Conservation (phyloP, 78 protist species). For the Protostelium mycophagum region DNA sequence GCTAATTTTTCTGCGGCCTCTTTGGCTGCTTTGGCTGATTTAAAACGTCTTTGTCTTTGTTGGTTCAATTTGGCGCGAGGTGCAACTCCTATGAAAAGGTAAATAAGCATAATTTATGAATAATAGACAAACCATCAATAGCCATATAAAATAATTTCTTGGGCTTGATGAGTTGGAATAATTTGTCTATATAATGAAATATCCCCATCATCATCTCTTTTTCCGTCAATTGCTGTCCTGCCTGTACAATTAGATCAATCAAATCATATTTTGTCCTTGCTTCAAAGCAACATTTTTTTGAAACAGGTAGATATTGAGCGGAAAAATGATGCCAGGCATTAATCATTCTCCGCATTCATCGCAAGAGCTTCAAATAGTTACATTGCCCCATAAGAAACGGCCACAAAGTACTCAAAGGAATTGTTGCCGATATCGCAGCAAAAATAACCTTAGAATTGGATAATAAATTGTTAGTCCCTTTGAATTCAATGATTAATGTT, state of each 20-base stretch:
- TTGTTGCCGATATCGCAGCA: too few relatives aligned
- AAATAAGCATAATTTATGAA: not conserved
- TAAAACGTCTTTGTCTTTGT: constrained; percentile 98
- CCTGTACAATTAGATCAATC: too few relatives aligned
- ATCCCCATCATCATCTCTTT: constrained; percentile 86
- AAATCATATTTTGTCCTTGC: too few relatives aligned
- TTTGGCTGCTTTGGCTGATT: constrained; percentile 82
- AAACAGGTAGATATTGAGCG: too few relatives aligned
- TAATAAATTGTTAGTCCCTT: not conserved
- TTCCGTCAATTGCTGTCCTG: constrained; percentile 8
- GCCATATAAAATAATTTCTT: constrained; percentile 96
- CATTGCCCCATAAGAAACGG: too few relatives aligned
- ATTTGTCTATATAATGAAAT: constrained; percentile 87
- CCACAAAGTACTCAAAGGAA: too few relatives aligned
- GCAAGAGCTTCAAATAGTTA: too few relatives aligned
- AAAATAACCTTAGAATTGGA: too few relatives aligned
- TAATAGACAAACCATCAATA: constrained; percentile 50
- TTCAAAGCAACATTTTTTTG: too few relatives aligned
- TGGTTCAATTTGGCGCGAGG: constrained; percentile 87
- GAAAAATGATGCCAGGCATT: too few relatives aligned
- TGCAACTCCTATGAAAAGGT: not conserved
- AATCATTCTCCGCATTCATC: too few relatives aligned
- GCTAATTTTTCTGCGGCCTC: constrained; percentile 29
- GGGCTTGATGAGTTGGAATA: constrained; percentile 94
- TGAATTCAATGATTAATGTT: not conserved